Evolutionary conservation across 495 filamentous ascomycete genomes (phyloP).

Genomic region (Gamarada debralockiae): DNA sequence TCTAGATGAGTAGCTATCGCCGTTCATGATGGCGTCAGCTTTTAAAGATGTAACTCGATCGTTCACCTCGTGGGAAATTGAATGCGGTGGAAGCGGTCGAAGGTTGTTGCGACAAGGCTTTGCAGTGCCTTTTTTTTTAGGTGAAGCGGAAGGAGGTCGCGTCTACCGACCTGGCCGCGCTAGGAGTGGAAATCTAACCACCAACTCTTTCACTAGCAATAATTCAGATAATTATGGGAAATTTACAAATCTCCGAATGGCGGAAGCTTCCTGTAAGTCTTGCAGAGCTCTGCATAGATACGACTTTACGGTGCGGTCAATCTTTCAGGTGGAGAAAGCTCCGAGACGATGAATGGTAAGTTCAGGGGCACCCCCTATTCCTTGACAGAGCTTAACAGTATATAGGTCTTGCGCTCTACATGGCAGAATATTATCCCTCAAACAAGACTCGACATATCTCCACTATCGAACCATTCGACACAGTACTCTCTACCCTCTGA

Average conservation of each 20-base stretch:
- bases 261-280: slow-evolving; percentile 74
- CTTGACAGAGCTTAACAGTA: slow-evolving; percentile 12
- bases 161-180: too few species aligned
- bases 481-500: slow-evolving; percentile 15
- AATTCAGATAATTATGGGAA: slow-evolving; percentile 12
- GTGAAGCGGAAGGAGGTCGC: too few species aligned
- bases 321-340: slow-evolving; percentile 91
- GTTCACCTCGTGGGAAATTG: too few species aligned
- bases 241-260: slow-evolving; percentile 53
- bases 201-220: background rate
- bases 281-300: slow-evolving; percentile 84
- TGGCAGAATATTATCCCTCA: slow-evolving; percentile 78
- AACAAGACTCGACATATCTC: slow-evolving; percentile 73
- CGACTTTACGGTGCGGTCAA: slow-evolving; percentile 86
- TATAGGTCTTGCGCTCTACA: slow-evolving; percentile 74
- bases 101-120: too few species aligned
- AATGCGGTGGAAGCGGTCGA: too few species aligned
- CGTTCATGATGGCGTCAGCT: slow-evolving; percentile 66
- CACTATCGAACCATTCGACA: slow-evolving; percentile 76
- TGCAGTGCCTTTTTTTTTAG: too few species aligned
- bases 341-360: slow-evolving; percentile 72
- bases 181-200: too few species aligned
- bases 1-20: slow-evolving; percentile 79
- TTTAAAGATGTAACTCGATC: too few species aligned
- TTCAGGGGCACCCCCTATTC: background rate